phyloP scores from a whole-genome alignment of 2,329 filamentous ascomycete genomes.

The Arthrobotrys iridis region DNA sequence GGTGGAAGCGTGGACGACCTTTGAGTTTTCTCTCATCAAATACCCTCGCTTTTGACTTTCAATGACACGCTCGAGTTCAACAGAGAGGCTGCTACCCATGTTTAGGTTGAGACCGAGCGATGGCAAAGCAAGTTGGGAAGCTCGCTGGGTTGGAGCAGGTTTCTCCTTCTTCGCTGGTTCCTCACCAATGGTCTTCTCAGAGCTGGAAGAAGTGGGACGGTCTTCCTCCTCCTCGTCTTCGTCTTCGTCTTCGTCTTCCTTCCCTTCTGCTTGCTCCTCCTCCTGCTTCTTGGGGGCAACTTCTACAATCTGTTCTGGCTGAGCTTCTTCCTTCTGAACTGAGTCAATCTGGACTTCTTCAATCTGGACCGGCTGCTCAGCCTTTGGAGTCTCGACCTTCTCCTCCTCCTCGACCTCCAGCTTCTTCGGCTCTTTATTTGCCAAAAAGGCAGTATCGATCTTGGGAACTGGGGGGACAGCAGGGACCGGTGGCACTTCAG shows the following conservation, averaged over 20 bases:
- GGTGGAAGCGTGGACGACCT: slow-evolving; percentile 88
- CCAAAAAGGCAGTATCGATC: slow-evolving; percentile 46
- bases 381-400: slow-evolving; percentile 54
- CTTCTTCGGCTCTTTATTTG: slow-evolving; percentile 67
- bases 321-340: slow-evolving; percentile 47
- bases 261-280: slow-evolving; percentile 65
- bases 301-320: slow-evolving; percentile 59
- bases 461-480: slow-evolving; percentile 43
- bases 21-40: slow-evolving; percentile 97
- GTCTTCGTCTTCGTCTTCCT: slow-evolving; percentile 66
- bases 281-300: slow-evolving; percentile 54
- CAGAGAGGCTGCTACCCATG: slow-evolving; percentile 50
- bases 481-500: slow-evolving; percentile 62
- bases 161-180: slow-evolving; percentile 64
- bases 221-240: slow-evolving; percentile 59
- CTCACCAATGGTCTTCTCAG: slow-evolving; percentile 59
- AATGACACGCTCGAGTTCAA: slow-evolving; percentile 48
- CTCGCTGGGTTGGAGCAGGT: slow-evolving; percentile 19
- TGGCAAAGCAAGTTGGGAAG: slow-evolving; percentile 39
- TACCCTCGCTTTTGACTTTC: slow-evolving; percentile 83
- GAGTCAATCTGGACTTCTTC: slow-evolving; percentile 58
- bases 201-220: slow-evolving; percentile 55
- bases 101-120: slow-evolving; percentile 48
- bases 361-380: slow-evolving; percentile 57
- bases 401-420: slow-evolving; percentile 61